A percentile compares a stretch with the other conserved stretches of the same genome.
Conservation (phyloP, 331 rosid genomes). For the Malus hybrid region DNA sequence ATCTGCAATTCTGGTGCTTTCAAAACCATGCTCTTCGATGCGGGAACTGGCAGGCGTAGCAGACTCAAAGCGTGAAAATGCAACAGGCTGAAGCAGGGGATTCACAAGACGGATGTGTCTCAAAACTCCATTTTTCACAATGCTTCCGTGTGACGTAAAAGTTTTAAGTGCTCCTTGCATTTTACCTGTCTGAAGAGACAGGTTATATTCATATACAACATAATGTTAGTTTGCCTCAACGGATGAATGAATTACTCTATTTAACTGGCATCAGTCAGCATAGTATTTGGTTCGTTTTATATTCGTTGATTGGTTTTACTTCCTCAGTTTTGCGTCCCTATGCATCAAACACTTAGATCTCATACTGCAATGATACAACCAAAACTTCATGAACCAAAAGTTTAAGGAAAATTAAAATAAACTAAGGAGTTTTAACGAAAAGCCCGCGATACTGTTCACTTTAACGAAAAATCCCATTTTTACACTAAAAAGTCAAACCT, state of each 20-base stretch:
- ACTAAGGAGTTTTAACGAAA: too few relatives aligned
- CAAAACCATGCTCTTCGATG: constrained; percentile 95
- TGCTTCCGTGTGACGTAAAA: constrained; percentile 48
- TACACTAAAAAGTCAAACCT: too few relatives aligned
- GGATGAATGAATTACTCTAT: background rate
- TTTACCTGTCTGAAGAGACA: constrained; percentile 20
- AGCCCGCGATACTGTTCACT: too few relatives aligned
- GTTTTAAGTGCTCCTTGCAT: constrained; percentile 80
- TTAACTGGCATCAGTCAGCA: background rate
- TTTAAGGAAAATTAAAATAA: background rate
- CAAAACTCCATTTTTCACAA: constrained; percentile 65
- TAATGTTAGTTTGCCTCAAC: background rate
- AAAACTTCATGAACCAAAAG: background rate
- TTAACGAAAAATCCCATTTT: too few relatives aligned
- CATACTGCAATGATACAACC: background rate
- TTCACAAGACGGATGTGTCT: constrained; percentile 66
- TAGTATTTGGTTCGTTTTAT: background rate
- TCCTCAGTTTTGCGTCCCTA: background rate
- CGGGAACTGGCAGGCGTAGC: constrained; percentile 31
- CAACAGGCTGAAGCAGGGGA: constrained; percentile 63
- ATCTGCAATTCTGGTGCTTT: constrained; percentile 82
- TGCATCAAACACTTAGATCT: background rate
- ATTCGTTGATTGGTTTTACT: background rate
- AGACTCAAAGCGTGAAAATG: constrained; percentile 52
- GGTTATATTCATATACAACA: background rate